Evolutionary conservation across 73 alveolate species (phyloP), one percentile per base, ranked within the genome.

Genomic region (Paramecium sonneborni): DNA sequence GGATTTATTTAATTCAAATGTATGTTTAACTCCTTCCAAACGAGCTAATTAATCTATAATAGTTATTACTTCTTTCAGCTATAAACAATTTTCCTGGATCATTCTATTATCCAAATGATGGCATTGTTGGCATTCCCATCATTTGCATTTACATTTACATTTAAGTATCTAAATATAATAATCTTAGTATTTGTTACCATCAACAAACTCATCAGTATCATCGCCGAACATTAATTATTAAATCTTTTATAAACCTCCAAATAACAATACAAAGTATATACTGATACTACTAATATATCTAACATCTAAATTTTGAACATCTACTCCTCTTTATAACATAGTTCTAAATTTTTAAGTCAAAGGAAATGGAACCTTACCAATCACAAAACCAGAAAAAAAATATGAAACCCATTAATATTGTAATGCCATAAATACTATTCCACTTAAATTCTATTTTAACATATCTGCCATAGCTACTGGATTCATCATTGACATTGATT

Each of bases 241-340:
- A 32, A 88, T 72, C 14, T 88, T 88, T 26, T 88, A 74, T 23
- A 88, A 11, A 14, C 67, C 69, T 26, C 93, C 95, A 56, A 91
- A 91, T 70, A 91, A 24, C 92, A 89, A 56, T 34, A 93, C 79
- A 92, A 93, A 93, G 85, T 90, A 93, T 39, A 88, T 57, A 32
- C 95, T 87, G 8, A 79, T 30, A 69, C 95, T 87, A 93, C 92
- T 57, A 76, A 93, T 94, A 85, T 93, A 93, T 85, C 95, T 91
- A 68, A 93, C 96, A 90, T 93, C 95, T 34, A 93, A 90, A 48
- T 93, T 93, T 44, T 52, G 26, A 23, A 93, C 52, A 46, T 93
- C 95, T 32, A 93, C 92, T 52, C 96, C 96, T 90, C 95, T 88
- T 28, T 93, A 82, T 21, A 89, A 85, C 96, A 93, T 93, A 35